These are phyloP conservation scores for Neurospora sp. DNA, from an alignment of 2,329 filamentous ascomycete genomes.

Conservation along the genomic window DNA sequence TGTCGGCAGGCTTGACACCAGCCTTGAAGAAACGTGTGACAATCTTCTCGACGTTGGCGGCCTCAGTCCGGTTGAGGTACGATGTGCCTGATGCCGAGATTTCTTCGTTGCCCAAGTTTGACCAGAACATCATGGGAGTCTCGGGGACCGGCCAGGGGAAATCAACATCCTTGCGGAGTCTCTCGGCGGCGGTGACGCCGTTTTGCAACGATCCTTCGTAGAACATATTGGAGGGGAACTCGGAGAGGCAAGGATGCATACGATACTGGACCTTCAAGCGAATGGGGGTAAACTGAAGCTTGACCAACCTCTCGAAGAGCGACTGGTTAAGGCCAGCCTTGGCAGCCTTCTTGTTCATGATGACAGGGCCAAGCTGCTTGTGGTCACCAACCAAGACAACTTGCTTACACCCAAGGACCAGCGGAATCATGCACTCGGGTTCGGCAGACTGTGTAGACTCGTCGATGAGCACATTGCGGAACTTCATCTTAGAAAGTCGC, in stretches of 20 bases:
- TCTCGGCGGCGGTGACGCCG: constrained; percentile 81
- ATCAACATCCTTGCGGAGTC: constrained; percentile 85
- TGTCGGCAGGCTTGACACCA: constrained; percentile 83
- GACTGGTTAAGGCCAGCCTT: constrained; percentile 97
- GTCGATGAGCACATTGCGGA: constrained; percentile 94
- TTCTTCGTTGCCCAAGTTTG: constrained; percentile 92
- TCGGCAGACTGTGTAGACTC: constrained; percentile 98
- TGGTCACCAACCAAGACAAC: constrained; percentile 98
- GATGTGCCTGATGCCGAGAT: constrained; percentile 97
- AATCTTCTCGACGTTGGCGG: constrained; percentile 95
- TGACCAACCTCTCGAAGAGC: constrained; percentile 92
- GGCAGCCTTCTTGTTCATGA: constrained; percentile 99
- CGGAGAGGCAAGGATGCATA: constrained; percentile 95
- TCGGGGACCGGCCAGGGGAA: constrained; percentile 95
- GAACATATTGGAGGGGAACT: constrained; percentile 99
- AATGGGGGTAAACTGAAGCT: constrained; percentile 81
- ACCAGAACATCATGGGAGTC: constrained; percentile 99
- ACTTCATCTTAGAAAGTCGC: constrained; percentile 92
- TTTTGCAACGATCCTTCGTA: constrained; percentile 97
- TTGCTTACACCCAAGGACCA: constrained; percentile 96
- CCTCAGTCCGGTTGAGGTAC: constrained; percentile 95
- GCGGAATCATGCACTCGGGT: constrained; percentile 96
- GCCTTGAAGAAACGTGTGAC: constrained; percentile 98
- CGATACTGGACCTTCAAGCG: constrained; percentile 95
- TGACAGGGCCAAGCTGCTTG: constrained; percentile 94